Conservation (phyloP, 2,329 filamentous ascomycete genomes). For the Aphanocladium album region DNA sequence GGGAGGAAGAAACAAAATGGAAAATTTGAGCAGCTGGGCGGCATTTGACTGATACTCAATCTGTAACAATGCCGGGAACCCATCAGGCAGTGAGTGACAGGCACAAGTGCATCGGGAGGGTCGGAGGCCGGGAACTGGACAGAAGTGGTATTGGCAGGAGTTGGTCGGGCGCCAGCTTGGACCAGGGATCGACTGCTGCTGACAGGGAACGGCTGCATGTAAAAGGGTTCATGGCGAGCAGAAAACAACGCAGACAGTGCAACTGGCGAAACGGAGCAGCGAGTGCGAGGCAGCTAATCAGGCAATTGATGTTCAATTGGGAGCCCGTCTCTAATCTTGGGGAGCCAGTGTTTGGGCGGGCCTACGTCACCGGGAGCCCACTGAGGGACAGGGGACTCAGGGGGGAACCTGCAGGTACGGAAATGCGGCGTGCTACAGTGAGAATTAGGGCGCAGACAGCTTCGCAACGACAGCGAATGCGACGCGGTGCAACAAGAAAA, state of each 20-base stretch:
- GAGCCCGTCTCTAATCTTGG: too few relatives aligned
- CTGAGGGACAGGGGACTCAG: too few relatives aligned
- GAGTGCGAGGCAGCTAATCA: background rate
- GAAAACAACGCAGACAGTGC: too few relatives aligned
- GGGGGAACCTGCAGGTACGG: background rate
- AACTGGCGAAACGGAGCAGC: too few relatives aligned
- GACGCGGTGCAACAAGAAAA: background rate
- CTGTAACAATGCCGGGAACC: background rate
- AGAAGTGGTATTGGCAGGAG: background rate
- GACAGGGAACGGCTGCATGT: too few relatives aligned
- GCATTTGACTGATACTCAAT: background rate
- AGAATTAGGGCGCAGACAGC: background rate
- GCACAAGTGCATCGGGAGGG: background rate
- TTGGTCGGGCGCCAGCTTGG: background rate
- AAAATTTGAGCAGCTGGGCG: background rate
- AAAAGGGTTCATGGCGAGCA: too few relatives aligned
- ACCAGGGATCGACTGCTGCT: too few relatives aligned
- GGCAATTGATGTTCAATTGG: background rate
- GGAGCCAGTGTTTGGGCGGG: background rate
- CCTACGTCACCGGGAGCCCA: too few relatives aligned
- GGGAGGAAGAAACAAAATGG: background rate
- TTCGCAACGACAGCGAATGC: background rate
- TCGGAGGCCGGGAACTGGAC: background rate
- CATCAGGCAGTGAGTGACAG: too few relatives aligned
- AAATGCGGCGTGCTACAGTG: background rate